A percentile compares a stretch with the other conserved stretches of the same genome.
Evolutionary conservation across 1,284 basidiomycete species (phyloP).

Genomic region (Malassezia sp.): DNA sequence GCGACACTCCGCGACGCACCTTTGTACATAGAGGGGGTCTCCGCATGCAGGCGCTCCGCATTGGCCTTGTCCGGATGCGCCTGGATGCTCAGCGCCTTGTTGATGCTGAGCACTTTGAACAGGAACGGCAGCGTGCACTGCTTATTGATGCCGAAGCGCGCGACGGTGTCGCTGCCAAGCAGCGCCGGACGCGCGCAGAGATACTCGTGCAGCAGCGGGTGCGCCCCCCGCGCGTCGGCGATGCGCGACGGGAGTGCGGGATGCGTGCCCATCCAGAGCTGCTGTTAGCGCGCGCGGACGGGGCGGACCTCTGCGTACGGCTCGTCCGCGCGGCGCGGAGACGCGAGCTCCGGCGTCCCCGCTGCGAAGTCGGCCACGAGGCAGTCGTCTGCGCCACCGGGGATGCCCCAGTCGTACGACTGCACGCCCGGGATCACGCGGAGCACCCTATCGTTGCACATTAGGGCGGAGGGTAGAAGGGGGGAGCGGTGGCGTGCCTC

Average conservation of each 20-base stretch:
- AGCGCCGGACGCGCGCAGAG: slow-evolving; percentile 24
- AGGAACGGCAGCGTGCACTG: slow-evolving; percentile 34
- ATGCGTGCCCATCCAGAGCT: slow-evolving; percentile 97
- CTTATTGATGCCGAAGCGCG: slow-evolving; percentile 17
- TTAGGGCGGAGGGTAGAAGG: no score
- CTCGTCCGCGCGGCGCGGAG: slow-evolving; percentile 18
- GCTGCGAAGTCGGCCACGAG: slow-evolving; percentile 33
- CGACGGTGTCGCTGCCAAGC: slow-evolving; percentile 19
- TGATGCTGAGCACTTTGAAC: slow-evolving; percentile 59
- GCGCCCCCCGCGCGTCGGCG: background rate
- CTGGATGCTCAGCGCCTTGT: slow-evolving; percentile 90
- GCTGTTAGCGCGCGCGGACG: no score
- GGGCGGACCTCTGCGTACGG: slow-evolving; percentile 45
- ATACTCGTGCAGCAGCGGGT: slow-evolving; percentile 19
- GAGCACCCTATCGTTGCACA: no score
- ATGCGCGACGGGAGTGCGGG: slow-evolving; percentile 69
- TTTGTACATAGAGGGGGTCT: slow-evolving; percentile 76
- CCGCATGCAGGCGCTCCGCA: slow-evolving; percentile 63
- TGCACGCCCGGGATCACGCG: slow-evolving; percentile 41
- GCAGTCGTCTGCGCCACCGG: slow-evolving; percentile 16
- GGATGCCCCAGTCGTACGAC: slow-evolving; percentile 44
- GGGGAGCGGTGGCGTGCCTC: background rate
- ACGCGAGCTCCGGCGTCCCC: slow-evolving; percentile 21
- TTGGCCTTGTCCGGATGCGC: slow-evolving; percentile 89
- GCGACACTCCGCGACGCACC: slow-evolving; percentile 54